Base-by-base conservation (phyloP, 1,284 basidiomycete genomes). In the Megacollybia platyphylla region DNA sequence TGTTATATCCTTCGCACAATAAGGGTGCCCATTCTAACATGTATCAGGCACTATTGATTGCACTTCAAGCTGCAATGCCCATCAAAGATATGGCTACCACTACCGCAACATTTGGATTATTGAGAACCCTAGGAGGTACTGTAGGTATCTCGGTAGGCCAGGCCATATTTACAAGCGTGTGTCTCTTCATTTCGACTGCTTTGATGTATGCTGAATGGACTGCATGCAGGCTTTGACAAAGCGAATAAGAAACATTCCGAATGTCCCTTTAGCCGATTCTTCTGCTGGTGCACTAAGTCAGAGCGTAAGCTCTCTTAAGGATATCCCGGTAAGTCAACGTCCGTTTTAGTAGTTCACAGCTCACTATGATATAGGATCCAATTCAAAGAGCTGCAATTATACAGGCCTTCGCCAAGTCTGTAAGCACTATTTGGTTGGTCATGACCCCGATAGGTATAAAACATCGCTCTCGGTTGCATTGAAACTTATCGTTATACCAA, bases 51-150 rank as follows among this genome's bases (percentile, higher is more conserved):
- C 82, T 82, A 24, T 58, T 86, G 7, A 76, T 87, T 46, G 79
- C 68, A 15, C 58, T 87, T 9, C 85, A 87, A 61, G 82, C 84
- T 1, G 79, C 84, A 0, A 87, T 89, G 82, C 86, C 86, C 0
- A 51, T 84, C 18, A 79, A 77, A 51, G 83, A 87, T 50, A 84
- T 87, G 82, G 80, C 84, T 1, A 86, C 85, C 0, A 77, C 73
- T 46, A 86, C 86, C 0, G 64, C 71, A 1, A 75, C 77, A 0
- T 83, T 79, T 53, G 73, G 75, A n/a, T 79, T 89, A 52, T 60
- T 87, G 46, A 79, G 80, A 42, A 76, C 72, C 0, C 58, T 88
- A n/a, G 86, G 85, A n/a, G 85, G 79, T 4, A 83, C 86, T 0
- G 65, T 88, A 29, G 84, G 85, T 4, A 73, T 89, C 44, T 69